phyloP scores from a whole-genome alignment of 1,284 basidiomycete species.

The Apiotrichum brassicae region DNA sequence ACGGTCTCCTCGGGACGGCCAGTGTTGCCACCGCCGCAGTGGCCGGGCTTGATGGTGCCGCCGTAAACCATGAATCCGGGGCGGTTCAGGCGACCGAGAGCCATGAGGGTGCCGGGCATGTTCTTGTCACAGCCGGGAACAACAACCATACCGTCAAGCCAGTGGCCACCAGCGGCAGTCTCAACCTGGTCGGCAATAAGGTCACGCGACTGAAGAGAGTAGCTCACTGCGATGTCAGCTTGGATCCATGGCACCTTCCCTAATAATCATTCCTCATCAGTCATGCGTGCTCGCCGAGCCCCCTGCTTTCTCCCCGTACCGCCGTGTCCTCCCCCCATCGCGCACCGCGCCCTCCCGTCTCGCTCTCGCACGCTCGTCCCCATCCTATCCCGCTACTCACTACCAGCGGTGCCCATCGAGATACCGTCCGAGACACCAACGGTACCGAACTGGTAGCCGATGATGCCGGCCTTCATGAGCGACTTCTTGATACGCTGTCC shows the following conservation, averaged over 20 bases:
- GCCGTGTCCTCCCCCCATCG: too few species aligned
- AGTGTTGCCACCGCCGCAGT: conserved; percentile 57
- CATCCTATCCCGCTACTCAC: conserved; percentile 20
- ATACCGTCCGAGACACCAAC: conserved; percentile 97
- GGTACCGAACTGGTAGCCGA: conserved; percentile 95
- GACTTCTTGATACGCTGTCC: conserved; percentile 82
- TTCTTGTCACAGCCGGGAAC: conserved; percentile 97
- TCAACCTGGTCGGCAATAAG: conserved; percentile 96
- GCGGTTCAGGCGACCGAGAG: conserved; percentile 84
- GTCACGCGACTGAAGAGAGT: conserved; percentile 91
- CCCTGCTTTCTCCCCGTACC: too few species aligned
- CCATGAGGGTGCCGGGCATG: conserved; percentile 93
- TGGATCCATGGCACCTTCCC: too few species aligned
- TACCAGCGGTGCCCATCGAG: conserved; percentile 88
- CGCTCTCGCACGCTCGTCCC: too few species aligned
- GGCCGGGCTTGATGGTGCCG: conserved; percentile 83
- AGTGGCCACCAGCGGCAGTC: conserved; percentile 92
- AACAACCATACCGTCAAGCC: conserved; percentile 96
- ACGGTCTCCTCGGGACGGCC: conserved; percentile 53
- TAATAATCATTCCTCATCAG: too few species aligned
- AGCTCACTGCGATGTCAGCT: conserved; percentile 58
- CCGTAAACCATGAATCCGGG: conserved; percentile 96
- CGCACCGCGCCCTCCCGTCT: too few species aligned
- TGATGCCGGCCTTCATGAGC: conserved; percentile 63
- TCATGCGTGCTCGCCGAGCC: too few species aligned